A percentile compares a stretch with the other conserved stretches of the same genome.
phyloP scores from a whole-genome alignment of 257 asterid species.

The Solanum chmielewskii region DNA sequence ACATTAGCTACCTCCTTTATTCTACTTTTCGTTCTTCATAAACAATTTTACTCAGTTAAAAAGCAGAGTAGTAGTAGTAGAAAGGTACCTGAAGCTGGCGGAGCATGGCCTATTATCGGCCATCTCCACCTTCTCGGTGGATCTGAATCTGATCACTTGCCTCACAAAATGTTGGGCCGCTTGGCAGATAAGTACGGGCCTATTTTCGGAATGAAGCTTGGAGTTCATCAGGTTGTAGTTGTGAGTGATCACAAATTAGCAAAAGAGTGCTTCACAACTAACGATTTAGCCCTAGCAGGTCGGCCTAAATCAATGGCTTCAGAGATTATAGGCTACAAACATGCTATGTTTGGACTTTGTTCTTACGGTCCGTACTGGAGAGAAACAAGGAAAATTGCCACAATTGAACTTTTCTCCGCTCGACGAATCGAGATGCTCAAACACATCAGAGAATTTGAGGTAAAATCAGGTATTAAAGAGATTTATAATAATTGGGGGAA shows the following conservation, averaged over 20 bases:
- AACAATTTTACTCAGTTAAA: not conserved
- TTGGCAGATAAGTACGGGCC: conserved; percentile 23
- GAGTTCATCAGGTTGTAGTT: not conserved
- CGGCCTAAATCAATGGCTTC: conserved; percentile 3
- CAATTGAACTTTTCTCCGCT: conserved; percentile 3
- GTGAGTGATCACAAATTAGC: conserved; percentile 10
- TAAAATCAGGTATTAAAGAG: not conserved
- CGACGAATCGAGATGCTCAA: conserved; percentile 7
- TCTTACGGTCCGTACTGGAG: conserved; percentile 20
- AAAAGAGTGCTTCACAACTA: conserved; percentile 12
- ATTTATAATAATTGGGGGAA: not conserved
- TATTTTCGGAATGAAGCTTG: conserved; percentile 9
- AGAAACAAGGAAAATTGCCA: conserved; percentile 4
- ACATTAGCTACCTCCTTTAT: not conserved
- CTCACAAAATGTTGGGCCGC: conserved; percentile 1
- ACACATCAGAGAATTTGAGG: conserved; percentile 3
- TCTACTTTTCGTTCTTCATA: not conserved
- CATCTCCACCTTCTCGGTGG: conserved; percentile 21
- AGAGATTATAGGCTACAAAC: not conserved
- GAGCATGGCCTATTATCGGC: conserved; percentile 18
- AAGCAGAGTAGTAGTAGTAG: not conserved
- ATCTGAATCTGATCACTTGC: not conserved
- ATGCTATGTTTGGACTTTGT: conserved; percentile 9
- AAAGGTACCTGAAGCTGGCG: conserved; percentile 1
- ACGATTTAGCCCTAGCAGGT: not conserved